A percentile compares a stretch with the other conserved stretches of the same genome.
phyloP scores from a whole-genome alignment of 2,329 filamentous ascomycete species.

The Phialocephala subalpina region DNA sequence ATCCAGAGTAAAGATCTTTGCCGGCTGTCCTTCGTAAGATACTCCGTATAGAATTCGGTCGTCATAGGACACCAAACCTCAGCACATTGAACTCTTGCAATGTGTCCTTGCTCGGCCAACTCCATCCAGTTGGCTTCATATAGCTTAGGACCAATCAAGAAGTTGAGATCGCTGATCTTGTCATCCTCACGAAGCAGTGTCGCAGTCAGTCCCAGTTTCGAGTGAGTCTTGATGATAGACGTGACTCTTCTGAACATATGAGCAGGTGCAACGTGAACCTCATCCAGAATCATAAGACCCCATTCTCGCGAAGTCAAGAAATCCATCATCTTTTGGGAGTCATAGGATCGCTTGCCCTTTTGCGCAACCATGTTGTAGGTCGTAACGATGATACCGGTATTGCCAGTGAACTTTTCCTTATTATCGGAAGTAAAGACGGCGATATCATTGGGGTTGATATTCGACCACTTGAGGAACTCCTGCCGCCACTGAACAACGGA shows the following conservation, averaged over 20 bases:
- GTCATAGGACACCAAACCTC: slow-evolving; percentile 99
- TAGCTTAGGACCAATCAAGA: slow-evolving; percentile 94
- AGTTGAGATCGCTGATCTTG: slow-evolving; percentile 97
- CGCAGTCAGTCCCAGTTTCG: slow-evolving; percentile 92
- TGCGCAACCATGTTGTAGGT: slow-evolving; percentile 99
- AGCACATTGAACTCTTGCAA: slow-evolving; percentile 95
- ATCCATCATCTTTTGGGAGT: slow-evolving; percentile 97
- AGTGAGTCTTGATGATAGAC: slow-evolving; percentile 90
- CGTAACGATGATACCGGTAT: slow-evolving; percentile 95
- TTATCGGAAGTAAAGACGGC: slow-evolving; percentile 94
- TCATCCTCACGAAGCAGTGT: slow-evolving; percentile 96
- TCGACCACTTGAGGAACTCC: slow-evolving; percentile 99
- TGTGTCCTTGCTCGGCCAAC: slow-evolving; percentile 94
- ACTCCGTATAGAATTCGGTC: slow-evolving; percentile 96
- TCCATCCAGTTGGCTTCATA: slow-evolving; percentile 99
- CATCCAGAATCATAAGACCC: slow-evolving; percentile 96
- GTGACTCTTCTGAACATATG: slow-evolving; percentile 97
- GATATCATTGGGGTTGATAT: slow-evolving; percentile 92
- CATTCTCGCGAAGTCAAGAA: slow-evolving; percentile 90
- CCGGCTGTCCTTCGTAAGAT: slow-evolving; percentile 75
- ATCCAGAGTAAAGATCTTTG: slow-evolving; percentile 81
- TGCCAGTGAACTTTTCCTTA: slow-evolving; percentile 85
- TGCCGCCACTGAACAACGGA: slow-evolving; percentile 96
- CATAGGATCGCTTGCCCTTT: slow-evolving; percentile 84
- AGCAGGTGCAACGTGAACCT: slow-evolving; percentile 97